Conservation (phyloP, 2,329 filamentous ascomycete species). For the Fusarium chaquense region DNA sequence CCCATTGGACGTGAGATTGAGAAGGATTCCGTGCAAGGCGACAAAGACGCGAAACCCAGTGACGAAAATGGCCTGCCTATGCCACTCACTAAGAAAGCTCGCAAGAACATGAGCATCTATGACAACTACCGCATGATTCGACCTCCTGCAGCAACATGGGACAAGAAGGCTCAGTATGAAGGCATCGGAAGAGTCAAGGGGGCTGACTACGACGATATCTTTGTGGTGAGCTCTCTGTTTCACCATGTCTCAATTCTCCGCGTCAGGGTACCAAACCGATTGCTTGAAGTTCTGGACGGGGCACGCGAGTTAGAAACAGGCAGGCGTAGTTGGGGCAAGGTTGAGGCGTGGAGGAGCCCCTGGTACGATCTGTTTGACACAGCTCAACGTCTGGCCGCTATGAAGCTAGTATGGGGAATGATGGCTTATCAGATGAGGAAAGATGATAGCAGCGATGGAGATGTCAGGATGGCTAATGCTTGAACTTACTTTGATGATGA, state of each 20-base stretch:
- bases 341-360: conserved; percentile 68
- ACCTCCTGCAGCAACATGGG: conserved; percentile 69
- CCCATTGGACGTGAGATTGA: conserved; percentile 72
- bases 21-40: conserved; percentile 58
- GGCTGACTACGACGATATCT: conserved; percentile 69
- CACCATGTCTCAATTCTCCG: conserved; percentile 71
- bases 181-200: conserved; percentile 65
- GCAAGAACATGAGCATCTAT: conserved; percentile 69
- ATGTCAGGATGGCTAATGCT: conserved; percentile 49
- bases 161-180: conserved; percentile 68
- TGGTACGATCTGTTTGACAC: conserved; percentile 72
- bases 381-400: conserved; percentile 67
- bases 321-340: conserved; percentile 61
- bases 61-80: conserved; percentile 45
- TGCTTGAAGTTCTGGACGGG: conserved; percentile 67
- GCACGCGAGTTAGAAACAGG: conserved; percentile 51
- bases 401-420: conserved; percentile 69
- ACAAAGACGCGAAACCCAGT: conserved; percentile 57
- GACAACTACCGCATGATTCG: conserved; percentile 73
- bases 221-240: conserved; percentile 70
- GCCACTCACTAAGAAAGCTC: conserved; percentile 60
- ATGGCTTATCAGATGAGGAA: conserved; percentile 71
- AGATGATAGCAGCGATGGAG: conserved; percentile 40
- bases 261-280: conserved; percentile 66
- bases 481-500: conserved; percentile 13